Evolutionary conservation across 176 grass and related monocot species (phyloP), one percentile per base, ranked within the genome.

Genomic region (Pontederia crassipes): DNA sequence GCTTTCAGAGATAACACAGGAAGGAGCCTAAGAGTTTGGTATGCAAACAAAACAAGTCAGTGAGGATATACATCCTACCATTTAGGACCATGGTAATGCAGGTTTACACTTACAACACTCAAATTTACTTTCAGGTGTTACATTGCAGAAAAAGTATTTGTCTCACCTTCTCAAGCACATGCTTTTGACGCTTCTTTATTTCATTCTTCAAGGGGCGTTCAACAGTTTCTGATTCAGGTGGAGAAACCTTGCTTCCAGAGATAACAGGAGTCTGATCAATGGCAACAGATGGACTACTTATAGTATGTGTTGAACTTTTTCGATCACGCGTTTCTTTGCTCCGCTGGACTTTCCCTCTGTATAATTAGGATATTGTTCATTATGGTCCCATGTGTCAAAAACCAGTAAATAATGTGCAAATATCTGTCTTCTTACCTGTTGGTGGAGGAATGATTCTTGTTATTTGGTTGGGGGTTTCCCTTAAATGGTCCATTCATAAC

Each of bases 381-480:
- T 26, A 65, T 40, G 3, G 32, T 40, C 6, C 32, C 32, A 40
- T 40, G 32, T 40, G 10, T 66, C 47, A 66, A 13, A 28, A 55
- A 13, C 12, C 20, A 64, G 6, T 18, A 74, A 28, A 74, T 16
- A 47, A 55, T 11, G 18, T 7, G 10, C 32, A 45, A 53, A 64
- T 45, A 55, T 48, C 32, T n/a, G 55, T 64, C n/a, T 53, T 88
- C n/a, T 53, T 88, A 92, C 93, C 93, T 85, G 65, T 80, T 85
- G 50, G 81, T 73, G 72, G 81, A 87, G 62, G 75, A 78, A 73
- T 87, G 86, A 35, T 59, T 71, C 70, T 71, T 85, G 77, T 74
- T 82, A 27, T 74, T 81, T 75, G 67, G 64, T 59, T 71, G 59
- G 67, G 80, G 73, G 58, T 65, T 87, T 71, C 68, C 89, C 75